Conservation (phyloP, 163 green algal species). For the Chloroidium sp. region DNA sequence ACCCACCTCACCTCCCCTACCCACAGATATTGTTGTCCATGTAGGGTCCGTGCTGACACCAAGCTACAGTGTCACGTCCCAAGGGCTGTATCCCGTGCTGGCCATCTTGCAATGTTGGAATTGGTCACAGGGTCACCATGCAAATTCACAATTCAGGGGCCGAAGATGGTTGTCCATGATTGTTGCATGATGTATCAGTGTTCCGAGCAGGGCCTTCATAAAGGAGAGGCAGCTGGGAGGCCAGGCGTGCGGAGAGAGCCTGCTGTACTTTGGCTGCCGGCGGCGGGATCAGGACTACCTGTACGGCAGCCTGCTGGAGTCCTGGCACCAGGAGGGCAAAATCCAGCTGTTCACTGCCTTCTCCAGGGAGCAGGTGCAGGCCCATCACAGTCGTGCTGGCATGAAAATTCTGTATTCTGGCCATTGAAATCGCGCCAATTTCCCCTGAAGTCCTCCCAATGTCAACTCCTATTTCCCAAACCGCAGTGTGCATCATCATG, state of each 20-base stretch:
- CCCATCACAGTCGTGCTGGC: slow-evolving; percentile 1
- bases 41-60: no score
- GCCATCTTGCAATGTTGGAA: no score
- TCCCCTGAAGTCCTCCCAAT: not conserved
- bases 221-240: slow-evolving; percentile 28
- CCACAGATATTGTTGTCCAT: no score
- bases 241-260: not conserved
- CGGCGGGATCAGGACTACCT: slow-evolving; percentile 70
- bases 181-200: no score
- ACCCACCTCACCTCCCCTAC: no score
- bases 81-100: no score
- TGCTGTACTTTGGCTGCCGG: slow-evolving; percentile 96
- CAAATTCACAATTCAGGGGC: no score
- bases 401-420: not conserved
- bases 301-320: slow-evolving; percentile 68
- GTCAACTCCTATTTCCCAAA: not conserved
- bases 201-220: slow-evolving; percentile 37
- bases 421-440: not conserved
- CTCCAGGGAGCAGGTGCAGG: slow-evolving; percentile 38
- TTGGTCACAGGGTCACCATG: no score
- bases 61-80: no score
- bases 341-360: slow-evolving; percentile 78
- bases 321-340: slow-evolving; percentile 31
- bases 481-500: no score
- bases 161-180: no score